Percentiles rank a stretch among this genome's conserved stretches.
These are phyloP conservation scores for Boehmeria nivea DNA, from an alignment of 306 rosid species.

Conservation along the genomic window DNA sequence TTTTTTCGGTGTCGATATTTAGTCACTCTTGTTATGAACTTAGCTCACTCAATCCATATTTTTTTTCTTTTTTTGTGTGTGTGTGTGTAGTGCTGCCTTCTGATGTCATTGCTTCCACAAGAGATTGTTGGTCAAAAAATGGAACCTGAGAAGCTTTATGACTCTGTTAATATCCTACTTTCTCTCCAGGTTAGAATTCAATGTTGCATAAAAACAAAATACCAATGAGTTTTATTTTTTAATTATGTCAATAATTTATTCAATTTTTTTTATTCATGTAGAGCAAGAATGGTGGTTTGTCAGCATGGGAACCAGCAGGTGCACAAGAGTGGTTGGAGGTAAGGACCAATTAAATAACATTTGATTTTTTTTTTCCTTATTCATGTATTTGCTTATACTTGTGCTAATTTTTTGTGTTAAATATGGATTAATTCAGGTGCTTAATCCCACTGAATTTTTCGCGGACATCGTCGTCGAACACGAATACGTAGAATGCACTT, in stretches of 20 bases:
- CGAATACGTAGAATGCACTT: slow-evolving; percentile 7
- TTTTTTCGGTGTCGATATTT: neutral
- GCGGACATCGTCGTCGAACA: slow-evolving; percentile 2
- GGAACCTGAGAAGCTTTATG: slow-evolving; percentile 45
- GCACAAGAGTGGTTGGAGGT: slow-evolving; percentile 68
- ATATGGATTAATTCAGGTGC: neutral
- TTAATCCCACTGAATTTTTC: slow-evolving; percentile 4
- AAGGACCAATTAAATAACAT: slow-evolving; percentile 6
- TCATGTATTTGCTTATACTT: neutral
- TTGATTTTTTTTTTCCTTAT: neutral
- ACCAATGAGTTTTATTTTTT: neutral
- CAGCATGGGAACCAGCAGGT: slow-evolving; percentile 65
- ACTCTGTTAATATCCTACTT: slow-evolving; percentile 48
- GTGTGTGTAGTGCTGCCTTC: slow-evolving; percentile 53
- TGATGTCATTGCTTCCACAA: slow-evolving; percentile 49
- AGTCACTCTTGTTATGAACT: neutral
- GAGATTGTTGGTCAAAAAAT: slow-evolving; percentile 56
- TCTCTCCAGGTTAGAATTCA: slow-evolving; percentile 51
- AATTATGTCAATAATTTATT: neutral
- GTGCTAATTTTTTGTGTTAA: neutral
- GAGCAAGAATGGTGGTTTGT: slow-evolving; percentile 66
- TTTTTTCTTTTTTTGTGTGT: neutral
- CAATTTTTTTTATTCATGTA: slow-evolving; percentile 6
- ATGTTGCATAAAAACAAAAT: neutral
- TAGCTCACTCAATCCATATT: neutral